Evolutionary conservation across 768 basidiomycete genomes (phyloP), one percentile per base, ranked within the genome.

Genomic region (Termitomyces sp.): DNA sequence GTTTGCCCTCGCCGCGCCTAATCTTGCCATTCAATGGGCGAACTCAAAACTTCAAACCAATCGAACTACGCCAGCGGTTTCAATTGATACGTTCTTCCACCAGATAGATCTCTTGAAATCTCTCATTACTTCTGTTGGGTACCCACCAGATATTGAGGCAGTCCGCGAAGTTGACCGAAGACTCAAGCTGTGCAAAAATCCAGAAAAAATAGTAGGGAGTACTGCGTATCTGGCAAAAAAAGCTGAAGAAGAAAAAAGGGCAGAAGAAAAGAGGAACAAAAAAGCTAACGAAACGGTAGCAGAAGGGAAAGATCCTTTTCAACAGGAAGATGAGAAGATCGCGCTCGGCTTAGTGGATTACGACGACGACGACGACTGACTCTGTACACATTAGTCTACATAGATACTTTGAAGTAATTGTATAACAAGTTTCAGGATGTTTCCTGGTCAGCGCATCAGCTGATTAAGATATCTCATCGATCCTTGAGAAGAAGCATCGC

Each of bases 201-300:
- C 97, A 5, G 95, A 96, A 72, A 97, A 95, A 72, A 87, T 96
- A 5, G 85, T 87, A 13, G 95, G 94, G n/a, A 96, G 87, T 62
- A 87, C 84, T 61, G 89, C 91, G 3, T 94, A 89, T 70, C 70
- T 87, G 28, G 82, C 83, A 23, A 86, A 85, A 69, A 86, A 84
- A 63, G 83, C 79, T n/a, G 87, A 85, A 64, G 85, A 86, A 58
- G 90, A 91, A 65, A 82, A 76, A 56, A 82, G 80, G 66, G 87
- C 86, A 2, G 84, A 84, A 61, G 83, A 82, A 60, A 93, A 90
- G 70, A 77, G 91, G 57, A 80, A 71, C 47, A 82, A 80, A 65
- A 89, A 88, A 67, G 85, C 82, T 16, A 73, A 72, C 28, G 78
- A 83, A 33, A 67, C 74, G 10, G 72, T 73, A 2, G 71, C 79